Base-by-base conservation (phyloP, 2,329 filamentous ascomycete genomes). In the Paramyrothecium roridum region DNA sequence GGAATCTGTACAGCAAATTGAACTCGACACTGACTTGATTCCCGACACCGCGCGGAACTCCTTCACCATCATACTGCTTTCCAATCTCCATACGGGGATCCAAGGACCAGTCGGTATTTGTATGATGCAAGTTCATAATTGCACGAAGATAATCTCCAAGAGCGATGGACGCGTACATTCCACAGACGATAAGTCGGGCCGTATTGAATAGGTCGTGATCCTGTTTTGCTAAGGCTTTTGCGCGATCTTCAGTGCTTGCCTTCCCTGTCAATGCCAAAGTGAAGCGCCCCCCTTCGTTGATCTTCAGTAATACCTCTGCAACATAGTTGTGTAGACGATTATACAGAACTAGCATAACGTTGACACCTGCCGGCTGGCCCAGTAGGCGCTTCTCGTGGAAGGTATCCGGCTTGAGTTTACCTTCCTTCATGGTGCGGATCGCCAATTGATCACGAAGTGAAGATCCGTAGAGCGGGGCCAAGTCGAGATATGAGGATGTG, bases 401-500 rank as follows among this genome's bases (percentile, higher is more conserved):
- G 57, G 82, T 86, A 63, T 91, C 88, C 0, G 85, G 83, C 70
- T 90, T 89, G 57, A 91, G 74, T 61, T 83, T 85, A n/a, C 88
- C 88, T 56, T 86, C 81, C 50, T 81, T 78, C 68, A 83, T 80
- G 1, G 84, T 86, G 22, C 87, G 79, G 64, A 90, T 82, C 58
- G 76, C 69, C 50, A 85, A 73, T 63, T 90, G 87, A 59, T 89
- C 84, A 23, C 76, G 73, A 62, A 83, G 77, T 47, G 83, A 84
- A 52, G 82, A 87, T 3, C 89, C 89, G 60, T 92, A 92, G 3
- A 92, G 74, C 0, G 89, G 89, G 0, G 86, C 80, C 1, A 93
- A 75, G 64, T 92, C 89, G 22, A 92, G 80, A 59, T 92, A 92
- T 0, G 88, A 91, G 0, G 87, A 91, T 0, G 86, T 90, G 58